Evolutionary conservation across 805 yeast species (phyloP).

Genomic region (Candida chauliodis): DNA sequence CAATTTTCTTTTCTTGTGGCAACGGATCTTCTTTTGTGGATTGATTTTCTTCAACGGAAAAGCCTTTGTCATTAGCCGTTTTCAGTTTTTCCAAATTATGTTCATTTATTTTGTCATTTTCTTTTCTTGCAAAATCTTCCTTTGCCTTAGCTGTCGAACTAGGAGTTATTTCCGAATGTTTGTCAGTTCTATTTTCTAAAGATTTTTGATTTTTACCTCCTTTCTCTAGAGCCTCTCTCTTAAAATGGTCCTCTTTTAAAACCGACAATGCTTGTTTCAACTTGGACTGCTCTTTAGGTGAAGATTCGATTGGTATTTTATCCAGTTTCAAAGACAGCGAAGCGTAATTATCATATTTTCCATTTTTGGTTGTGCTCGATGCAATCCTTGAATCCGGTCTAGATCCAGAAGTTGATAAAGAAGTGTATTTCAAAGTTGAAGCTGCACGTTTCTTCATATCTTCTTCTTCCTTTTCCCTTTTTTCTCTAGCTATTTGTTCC

Average conservation of each 20-base stretch:
- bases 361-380: not conserved
- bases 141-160: too few relatives aligned
- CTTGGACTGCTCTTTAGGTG: not conserved
- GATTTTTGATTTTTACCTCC: too few relatives aligned
- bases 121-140: too few relatives aligned
- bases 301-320: not conserved
- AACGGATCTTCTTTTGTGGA: too few relatives aligned
- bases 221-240: too few relatives aligned
- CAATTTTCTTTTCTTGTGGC: too few relatives aligned
- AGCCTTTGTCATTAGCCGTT: too few relatives aligned
- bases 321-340: not conserved
- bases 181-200: too few relatives aligned
- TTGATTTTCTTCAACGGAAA: too few relatives aligned
- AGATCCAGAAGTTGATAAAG: slow-evolving; percentile 6
- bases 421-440: not conserved
- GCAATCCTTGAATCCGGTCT: slow-evolving; percentile 6
- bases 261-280: not conserved
- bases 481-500: slow-evolving; percentile 6
- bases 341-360: slow-evolving; percentile 6
- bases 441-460: slow-evolving; percentile 5
- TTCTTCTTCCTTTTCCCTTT: slow-evolving; percentile 6
- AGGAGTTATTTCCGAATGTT: too few relatives aligned
- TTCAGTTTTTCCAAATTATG: too few relatives aligned
- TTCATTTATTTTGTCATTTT: too few relatives aligned
- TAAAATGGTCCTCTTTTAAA: not conserved